Base-by-base conservation (phyloP, 305 asterid species). In the Plantago coronopus region DNA sequence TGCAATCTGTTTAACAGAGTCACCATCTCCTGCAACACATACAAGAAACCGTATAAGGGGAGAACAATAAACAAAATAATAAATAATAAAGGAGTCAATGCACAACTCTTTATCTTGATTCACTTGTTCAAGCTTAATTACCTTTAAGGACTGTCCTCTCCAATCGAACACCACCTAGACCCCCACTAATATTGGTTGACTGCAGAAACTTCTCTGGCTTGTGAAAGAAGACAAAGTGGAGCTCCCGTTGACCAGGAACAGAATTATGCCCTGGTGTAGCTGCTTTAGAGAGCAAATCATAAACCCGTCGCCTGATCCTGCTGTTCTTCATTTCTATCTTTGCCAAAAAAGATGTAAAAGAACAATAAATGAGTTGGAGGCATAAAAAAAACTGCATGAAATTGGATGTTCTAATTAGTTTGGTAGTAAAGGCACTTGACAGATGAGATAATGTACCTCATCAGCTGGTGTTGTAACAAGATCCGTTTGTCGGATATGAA, bases 241-340 rank as follows among this genome's bases (percentile, higher is more conserved):
- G 93, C 62, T 93, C 96, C 17, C 85, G 88, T 70, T 79, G 79
- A 74, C 78, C 67, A 11, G 77, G 63, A 71, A 65, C 31, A 42
- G 74, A 65, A 72, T 76, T 65, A 66, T 25, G 57, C 25, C 75
- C 80, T 11, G 80, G 69, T 19, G 72, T 59, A 49, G 74, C 94
- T 54, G 95, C 95, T 75, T 80, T 87, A 10, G 94, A 82, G 58
- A 89, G 87, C 84, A 89, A 74, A 69, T 93, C 99, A 55, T 87
- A 75, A 59, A 93, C 88, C 62, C 97, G 86, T 78, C 85, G 85
- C 62, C 86, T 83, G 70, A 87, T 87, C 77, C 99, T 83, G 76
- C 67, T 87, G 66, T 76, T 85, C 83, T 85, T 93, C 82, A 87
- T 76, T 72, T 79, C 94, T 83, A 85, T 88, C 97, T 89, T 87